Conservation (phyloP, 179 eudicot species). For the Spinacia oleracea region DNA sequence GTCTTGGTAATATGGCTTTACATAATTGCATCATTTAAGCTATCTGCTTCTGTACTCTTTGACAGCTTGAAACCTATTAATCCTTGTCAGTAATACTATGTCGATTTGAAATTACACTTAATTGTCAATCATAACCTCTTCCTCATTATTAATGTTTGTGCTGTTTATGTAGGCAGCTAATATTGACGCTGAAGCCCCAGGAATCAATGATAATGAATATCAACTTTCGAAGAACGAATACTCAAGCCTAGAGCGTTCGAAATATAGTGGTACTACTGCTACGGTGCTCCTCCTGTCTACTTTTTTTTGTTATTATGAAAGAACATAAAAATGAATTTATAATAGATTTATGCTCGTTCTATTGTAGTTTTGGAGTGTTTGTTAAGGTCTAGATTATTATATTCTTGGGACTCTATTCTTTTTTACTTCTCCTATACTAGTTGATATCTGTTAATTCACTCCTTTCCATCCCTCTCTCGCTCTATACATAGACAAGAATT, state of each 20-base stretch:
- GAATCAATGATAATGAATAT: slow-evolving; percentile 48
- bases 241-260: slow-evolving; percentile 50
- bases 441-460: background rate
- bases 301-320: slow-evolving; percentile 1
- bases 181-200: slow-evolving; percentile 63
- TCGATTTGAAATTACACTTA: background rate
- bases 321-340: background rate
- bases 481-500: background rate
- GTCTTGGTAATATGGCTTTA: background rate
- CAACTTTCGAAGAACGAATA: slow-evolving; percentile 48
- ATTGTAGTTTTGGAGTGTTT: background rate
- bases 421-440: background rate
- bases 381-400: background rate
- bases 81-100: background rate
- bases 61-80: background rate
- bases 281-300: slow-evolving; percentile 34
- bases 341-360: background rate
- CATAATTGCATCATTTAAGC: too few species aligned
- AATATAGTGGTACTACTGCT: slow-evolving; percentile 61
- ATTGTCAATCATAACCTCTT: background rate
- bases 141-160: slow-evolving; percentile 7
- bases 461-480: background rate
- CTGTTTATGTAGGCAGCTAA: slow-evolving; percentile 61
- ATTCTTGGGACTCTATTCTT: background rate
- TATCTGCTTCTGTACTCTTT: too few species aligned